Base-by-base conservation (phyloP, 306 rosid genomes). In the Cyclanthera cordifolia region DNA sequence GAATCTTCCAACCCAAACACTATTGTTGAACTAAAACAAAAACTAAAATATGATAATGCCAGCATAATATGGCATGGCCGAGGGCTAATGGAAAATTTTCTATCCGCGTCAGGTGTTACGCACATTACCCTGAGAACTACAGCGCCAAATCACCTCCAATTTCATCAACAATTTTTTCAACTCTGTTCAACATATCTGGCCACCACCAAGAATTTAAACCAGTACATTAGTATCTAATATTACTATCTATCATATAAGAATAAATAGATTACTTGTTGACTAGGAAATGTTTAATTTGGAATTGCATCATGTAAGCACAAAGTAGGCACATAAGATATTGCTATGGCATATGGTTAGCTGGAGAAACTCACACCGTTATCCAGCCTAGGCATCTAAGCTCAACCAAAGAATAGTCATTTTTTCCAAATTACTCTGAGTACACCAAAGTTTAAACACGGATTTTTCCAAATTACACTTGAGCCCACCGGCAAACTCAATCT, bases 161-260 rank as follows among this genome's bases (percentile, higher is more conserved):
- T 74, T 89, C 95, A 65, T 53, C 10, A 57, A 92, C 80, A 46
- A 89, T 84, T 87, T 74, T 85, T 86, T 92, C 96, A 79, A 92
- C 98, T 76, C 78, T 85, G 15, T 71, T 67, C 85, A 92, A 79
- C 87, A 92, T 89, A 84, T 89, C 98, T 92, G 82, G 55, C 34
- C 58, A 67, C 47, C 55, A 72, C 57, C 17, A 75, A 50, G 72
- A 58, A 47, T 34, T 48, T 27, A 21, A 63, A 46, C 20, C 60
- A 8, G 19, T 20, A 69, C 17, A 49, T 45, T 6, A 13, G 49
- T 45, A 45, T 45, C 16, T 45, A 45, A 45, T 45, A 45, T 45
- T 45, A 47, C 54, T 5, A 23, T 67, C 5, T 47, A 47, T 47
- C n/a, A 24, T 24, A 13, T 6, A 48, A 13, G 4, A 46, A 28